Base-by-base conservation (phyloP, 192 early-diverging fungal genomes). In the Phlyctochytrium arcticum region DNA sequence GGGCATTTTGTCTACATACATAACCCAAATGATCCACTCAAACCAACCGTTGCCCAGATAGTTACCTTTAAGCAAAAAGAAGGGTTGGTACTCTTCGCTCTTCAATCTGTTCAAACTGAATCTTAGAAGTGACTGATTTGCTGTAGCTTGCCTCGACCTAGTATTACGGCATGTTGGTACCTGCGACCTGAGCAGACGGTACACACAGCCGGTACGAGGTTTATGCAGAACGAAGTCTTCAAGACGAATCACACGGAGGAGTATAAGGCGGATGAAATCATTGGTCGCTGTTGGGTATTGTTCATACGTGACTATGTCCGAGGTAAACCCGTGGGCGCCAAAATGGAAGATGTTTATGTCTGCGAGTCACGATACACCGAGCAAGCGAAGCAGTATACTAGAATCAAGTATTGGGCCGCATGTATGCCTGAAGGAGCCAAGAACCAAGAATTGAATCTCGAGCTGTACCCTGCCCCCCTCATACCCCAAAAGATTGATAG, bases 331-430 rank as follows among this genome's bases (percentile, higher is more conserved):
- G 74, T 69, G 17, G 80, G 68, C 34, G 62, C 65, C 24, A 10
- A 21, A 12, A 26, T 29, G 34, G 79, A 82, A 37, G 60, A 77
- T 30, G 83, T 87, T 17, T 88, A 79, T 62, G 58, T 86, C 1
- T 89, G 88, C 46, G 87, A 89, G 53, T 80, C 77, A 19, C 66
- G 85, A 29, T 88, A 88, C 63, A 85, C 68, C 35, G 83, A 84
- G 36, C 57, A 74, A 21, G 74, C 65, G 48, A 88, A 84, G 65
- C 68, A 67, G 12, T 72, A 77, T 21, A 36, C 66, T 6, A 88
- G 84, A 73, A 87, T 89, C 48, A 87, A 87, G 62, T 73, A 84
- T 57, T 89, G 88, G 88, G 59, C 65, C 29, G 68, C 63, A 24
- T 76, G 67, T 48, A 63, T 85, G 21, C 85, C 87, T 1, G 69